These are phyloP conservation scores for Salmacisia buchloeana DNA, from an alignment of 1,284 basidiomycete species.

Conservation along the genomic window DNA sequence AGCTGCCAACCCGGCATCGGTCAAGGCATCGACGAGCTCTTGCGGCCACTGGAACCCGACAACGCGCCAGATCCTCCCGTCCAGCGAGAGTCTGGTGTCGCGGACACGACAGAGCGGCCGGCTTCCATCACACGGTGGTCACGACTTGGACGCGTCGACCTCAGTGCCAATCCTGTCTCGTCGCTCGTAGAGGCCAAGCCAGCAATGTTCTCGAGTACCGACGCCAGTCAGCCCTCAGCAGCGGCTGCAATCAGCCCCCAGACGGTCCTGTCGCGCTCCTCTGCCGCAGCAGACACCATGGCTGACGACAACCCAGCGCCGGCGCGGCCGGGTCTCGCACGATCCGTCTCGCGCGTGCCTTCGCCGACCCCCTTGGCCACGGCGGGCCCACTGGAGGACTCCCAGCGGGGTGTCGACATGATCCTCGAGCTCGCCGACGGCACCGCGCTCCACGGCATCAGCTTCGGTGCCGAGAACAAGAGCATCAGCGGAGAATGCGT, in stretches of 20 bases:
- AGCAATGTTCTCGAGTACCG: too few relatives aligned
- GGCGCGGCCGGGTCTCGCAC: neutral
- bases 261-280: conserved; percentile 4
- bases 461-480: conserved; percentile 86
- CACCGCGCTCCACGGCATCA: conserved; percentile 77
- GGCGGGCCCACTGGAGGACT: neutral
- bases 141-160: too few relatives aligned
- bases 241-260: conserved; percentile 8
- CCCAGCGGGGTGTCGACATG: conserved; percentile 48
- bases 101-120: too few relatives aligned
- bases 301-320: neutral
- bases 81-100: too few relatives aligned
- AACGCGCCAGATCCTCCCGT: too few relatives aligned
- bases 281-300: conserved; percentile 1
- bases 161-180: too few relatives aligned
- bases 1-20: too few relatives aligned
- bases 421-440: conserved; percentile 90
- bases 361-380: conserved; percentile 1
- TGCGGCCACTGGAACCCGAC: too few relatives aligned
- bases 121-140: too few relatives aligned
- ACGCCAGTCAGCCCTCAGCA: too few relatives aligned
- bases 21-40: too few relatives aligned
- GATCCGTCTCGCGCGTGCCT: conserved; percentile 1
- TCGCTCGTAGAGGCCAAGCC: too few relatives aligned
- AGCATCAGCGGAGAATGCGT: conserved; percentile 96